These are phyloP conservation scores for Suillus decipiens DNA, from an alignment of 768 basidiomycete genomes.

Conservation along the genomic window DNA sequence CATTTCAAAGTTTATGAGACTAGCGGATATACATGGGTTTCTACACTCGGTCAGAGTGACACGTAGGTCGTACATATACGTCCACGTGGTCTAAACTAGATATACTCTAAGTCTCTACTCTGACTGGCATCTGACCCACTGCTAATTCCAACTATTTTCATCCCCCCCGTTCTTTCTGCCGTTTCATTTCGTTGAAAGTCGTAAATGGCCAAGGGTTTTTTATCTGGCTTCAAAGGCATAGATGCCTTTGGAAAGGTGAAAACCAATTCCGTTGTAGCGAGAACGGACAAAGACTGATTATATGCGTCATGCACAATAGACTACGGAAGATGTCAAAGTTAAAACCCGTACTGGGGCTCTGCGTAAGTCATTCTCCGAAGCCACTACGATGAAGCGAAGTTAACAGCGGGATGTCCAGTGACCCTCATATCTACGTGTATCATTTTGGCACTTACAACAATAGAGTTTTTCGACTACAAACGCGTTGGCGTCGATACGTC, in stretches of 20 bases:
- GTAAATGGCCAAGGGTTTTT: conserved; percentile 76
- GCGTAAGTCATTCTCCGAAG: conserved; percentile 49
- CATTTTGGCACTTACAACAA: conserved; percentile 86
- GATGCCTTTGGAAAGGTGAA: conserved; percentile 99
- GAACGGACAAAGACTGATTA: conserved; percentile 12
- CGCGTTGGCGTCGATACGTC: conserved; percentile 85
- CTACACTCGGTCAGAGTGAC: conserved; percentile 12
- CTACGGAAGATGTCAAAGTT: conserved; percentile 99
- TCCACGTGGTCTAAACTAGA: background rate
- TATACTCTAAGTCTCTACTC: background rate
- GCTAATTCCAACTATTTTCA: conserved; percentile 11
- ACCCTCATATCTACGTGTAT: conserved; percentile 90
- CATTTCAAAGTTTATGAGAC: conserved; percentile 37
- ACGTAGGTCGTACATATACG: conserved; percentile 27
- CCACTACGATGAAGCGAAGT: conserved; percentile 10
- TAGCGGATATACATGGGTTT: background rate
- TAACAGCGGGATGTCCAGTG: conserved; percentile 49
- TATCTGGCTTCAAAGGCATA: conserved; percentile 81
- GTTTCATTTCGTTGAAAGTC: conserved; percentile 19
- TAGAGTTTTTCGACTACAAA: conserved; percentile 97
- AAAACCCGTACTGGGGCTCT: conserved; percentile 94
- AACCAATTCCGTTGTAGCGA: conserved; percentile 5
- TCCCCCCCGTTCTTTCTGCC: conserved; percentile 15
- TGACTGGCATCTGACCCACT: background rate
- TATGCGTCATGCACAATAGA: conserved; percentile 48